phyloP scores from a whole-genome alignment of 78 protist species.

The Guillardia theta region DNA sequence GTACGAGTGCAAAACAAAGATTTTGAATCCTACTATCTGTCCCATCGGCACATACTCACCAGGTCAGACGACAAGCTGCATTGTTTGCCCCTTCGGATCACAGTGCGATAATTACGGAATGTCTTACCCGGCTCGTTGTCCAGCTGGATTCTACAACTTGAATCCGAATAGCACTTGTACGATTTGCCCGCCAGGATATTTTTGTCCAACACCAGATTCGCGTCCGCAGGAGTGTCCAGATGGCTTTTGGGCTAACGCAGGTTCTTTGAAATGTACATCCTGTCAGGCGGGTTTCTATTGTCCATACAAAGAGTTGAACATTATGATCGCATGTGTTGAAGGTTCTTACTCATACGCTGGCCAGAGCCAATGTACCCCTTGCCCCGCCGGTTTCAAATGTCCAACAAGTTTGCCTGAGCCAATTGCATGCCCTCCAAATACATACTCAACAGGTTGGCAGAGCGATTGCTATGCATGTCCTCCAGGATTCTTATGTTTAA shows the following conservation, averaged over 20 bases:
- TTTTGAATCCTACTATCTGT: not conserved
- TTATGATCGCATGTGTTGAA: not conserved
- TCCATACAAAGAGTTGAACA: not conserved
- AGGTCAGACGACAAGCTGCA: not conserved
- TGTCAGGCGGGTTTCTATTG: constrained; percentile 2
- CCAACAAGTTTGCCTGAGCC: not conserved
- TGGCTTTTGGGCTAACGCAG: not conserved
- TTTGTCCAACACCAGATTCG: not conserved
- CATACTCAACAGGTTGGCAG: not conserved
- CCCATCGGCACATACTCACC: not conserved
- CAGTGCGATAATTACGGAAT: not conserved
- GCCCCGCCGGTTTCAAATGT: constrained; percentile 62
- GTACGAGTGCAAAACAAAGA: not conserved
- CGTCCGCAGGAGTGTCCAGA: not conserved
- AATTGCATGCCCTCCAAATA: not conserved
- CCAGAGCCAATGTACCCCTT: constrained; percentile 28
- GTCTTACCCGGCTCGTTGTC: not conserved
- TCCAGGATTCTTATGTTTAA: not conserved
- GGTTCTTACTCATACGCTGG: constrained; percentile 32
- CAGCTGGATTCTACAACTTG: not conserved
- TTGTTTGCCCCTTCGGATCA: not conserved
- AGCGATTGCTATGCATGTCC: not conserved
- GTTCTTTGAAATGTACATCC: not conserved
- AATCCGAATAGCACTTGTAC: not conserved
- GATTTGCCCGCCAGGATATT: not conserved